Base-by-base conservation (phyloP, 176 grass and related monocot species). In the sorghum (Sorghum bicolor) region DNA sequence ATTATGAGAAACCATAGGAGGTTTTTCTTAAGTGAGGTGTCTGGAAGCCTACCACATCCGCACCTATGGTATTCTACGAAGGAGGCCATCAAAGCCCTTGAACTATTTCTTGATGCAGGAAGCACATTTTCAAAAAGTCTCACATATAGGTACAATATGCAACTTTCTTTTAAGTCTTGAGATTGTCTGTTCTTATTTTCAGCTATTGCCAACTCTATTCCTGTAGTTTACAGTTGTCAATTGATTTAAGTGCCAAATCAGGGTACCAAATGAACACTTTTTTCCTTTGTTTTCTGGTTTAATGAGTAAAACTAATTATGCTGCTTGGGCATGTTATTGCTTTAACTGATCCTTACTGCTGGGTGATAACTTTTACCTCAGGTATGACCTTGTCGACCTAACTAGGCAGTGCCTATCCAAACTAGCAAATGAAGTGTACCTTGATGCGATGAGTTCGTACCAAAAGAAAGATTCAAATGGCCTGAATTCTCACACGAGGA, bases 301-400 rank as follows among this genome's bases (percentile, higher is more conserved):
- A 83, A 13, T 64, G 41, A 73, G 53, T 52, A 17, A 63, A 83
- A 71, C n/a, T n/a, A 71, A 16, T 11, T 52, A 25, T 79, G 28
- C 33, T 20, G 13, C 69, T 19, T 74, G 20, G 11, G 75, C 14
- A 39, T 87, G 39, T 22, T 78, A 26, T 84, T 33, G 15, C 5
- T 55, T 78, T 64, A 6, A 79, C 8, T 67, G 3, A 36, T 30
- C 30, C 67, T 30, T 75, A 33, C 40, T 34, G 32, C 9, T 65
- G 48, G 67, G 25, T 52, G 17, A 12, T 65, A 28, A 69, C 15
- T 76, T 28, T 72, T 80, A 76, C 50, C 13, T 8, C 87, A 98
- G 96, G 88, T 98, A 98, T 79, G 96, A 98, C 76, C 90, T 98
- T 74, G 96, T 95, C 43, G 96, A 98, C 81, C 80, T 91, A 77